These are phyloP conservation scores for Colletotrichum sp. DNA, from an alignment of 2,329 filamentous ascomycete species.

Conservation along the genomic window DNA sequence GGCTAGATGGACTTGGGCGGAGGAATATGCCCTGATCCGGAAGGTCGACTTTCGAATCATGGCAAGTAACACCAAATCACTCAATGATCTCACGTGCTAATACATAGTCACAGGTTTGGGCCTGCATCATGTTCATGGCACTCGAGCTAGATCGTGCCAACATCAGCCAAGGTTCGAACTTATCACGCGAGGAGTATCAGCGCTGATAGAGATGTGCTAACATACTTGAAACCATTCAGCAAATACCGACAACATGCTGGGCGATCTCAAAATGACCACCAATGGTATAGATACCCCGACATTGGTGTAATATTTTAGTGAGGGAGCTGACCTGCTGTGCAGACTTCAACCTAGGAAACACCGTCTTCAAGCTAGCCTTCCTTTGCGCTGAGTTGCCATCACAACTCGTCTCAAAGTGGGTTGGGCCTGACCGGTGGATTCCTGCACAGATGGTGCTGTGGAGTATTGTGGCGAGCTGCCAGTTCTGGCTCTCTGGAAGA, in stretches of 20 bases:
- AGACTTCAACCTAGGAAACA: conserved; percentile 54
- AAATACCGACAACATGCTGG: conserved; percentile 51
- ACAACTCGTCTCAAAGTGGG: conserved; percentile 60
- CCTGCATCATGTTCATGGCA: conserved; percentile 53
- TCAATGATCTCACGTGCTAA: conserved; percentile 43
- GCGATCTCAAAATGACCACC: conserved; percentile 46
- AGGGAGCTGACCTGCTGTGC: neutral
- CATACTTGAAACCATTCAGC: conserved; percentile 33
- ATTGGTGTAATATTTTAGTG: no score
- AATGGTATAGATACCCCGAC: conserved; percentile 26
- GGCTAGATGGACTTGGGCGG: conserved; percentile 45
- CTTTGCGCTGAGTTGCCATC: conserved; percentile 63
- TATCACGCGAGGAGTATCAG: neutral
- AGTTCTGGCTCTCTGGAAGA: conserved; percentile 38
- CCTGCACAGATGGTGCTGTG: conserved; percentile 60
- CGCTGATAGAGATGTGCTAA: neutral
- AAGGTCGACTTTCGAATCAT: conserved; percentile 48
- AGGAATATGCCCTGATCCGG: conserved; percentile 40
- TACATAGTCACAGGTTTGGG: conserved; percentile 42
- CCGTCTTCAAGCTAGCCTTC: conserved; percentile 54
- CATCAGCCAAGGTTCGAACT: conserved; percentile 37
- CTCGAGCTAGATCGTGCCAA: conserved; percentile 52
- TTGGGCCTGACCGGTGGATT: conserved; percentile 54
- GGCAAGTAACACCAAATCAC: conserved; percentile 40
- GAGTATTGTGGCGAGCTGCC: conserved; percentile 53